These are phyloP conservation scores for Zanthoxylum bungeanum DNA, from an alignment of 345 rosid genomes.

Conservation along the genomic window DNA sequence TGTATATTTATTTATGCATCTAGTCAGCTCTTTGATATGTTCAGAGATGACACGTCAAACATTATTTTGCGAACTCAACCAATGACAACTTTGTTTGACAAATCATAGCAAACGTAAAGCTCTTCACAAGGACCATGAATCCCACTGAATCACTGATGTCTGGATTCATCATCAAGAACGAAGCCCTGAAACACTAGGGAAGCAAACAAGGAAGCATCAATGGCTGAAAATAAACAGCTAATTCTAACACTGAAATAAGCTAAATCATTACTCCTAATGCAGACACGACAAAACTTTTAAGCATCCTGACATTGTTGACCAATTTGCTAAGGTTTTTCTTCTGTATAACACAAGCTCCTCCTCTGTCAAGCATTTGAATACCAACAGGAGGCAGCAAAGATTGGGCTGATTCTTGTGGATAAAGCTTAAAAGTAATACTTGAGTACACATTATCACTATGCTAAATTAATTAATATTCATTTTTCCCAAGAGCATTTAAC, in stretches of 20 bases:
- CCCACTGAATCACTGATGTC: no score
- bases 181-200: neutral
- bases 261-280: neutral
- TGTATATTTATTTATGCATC: no score
- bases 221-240: neutral
- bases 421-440: neutral
- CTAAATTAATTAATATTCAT: no score
- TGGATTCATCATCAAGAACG: no score
- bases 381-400: neutral
- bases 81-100: no score
- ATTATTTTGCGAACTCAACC: no score
- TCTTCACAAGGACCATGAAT: no score
- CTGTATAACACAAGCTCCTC: neutral
- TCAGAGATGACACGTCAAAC: no score
- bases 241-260: neutral
- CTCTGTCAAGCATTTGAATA: neutral
- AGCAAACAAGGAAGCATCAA: neutral
- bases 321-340: neutral
- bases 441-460: neutral
- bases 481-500: no score
- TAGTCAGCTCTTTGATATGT: no score
- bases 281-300: neutral
- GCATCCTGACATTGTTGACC: neutral
- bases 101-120: no score
- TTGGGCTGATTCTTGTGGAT: neutral